phyloP scores from a whole-genome alignment of 108 stramenopile genomes.

The Skeletonema marinoi region DNA sequence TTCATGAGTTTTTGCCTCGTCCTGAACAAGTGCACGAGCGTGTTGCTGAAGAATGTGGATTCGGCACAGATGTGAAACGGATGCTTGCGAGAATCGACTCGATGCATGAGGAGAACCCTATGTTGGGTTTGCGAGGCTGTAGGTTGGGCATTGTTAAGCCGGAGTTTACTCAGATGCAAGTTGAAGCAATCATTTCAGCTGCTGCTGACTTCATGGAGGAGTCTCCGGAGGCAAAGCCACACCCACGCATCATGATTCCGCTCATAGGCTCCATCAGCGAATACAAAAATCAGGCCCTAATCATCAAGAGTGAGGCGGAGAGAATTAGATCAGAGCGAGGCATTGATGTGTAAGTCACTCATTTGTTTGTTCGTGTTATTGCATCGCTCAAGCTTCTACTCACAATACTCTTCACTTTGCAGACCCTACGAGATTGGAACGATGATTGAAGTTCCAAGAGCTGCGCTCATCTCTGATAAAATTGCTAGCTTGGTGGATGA shows the following conservation, averaged over 20 bases:
- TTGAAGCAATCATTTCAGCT: slow-evolving; percentile 71
- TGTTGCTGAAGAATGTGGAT: slow-evolving; percentile 62
- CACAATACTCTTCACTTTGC: background rate
- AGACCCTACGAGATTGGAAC: slow-evolving; percentile 80
- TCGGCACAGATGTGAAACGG: slow-evolving; percentile 44
- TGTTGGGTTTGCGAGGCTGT: slow-evolving; percentile 85
- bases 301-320: slow-evolving; percentile 62
- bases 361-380: background rate
- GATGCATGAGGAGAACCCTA: slow-evolving; percentile 83
- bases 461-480: slow-evolving; percentile 73
- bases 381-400: too few species aligned
- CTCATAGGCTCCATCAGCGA: slow-evolving; percentile 61
- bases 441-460: slow-evolving; percentile 91
- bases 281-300: slow-evolving; percentile 63
- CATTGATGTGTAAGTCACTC: slow-evolving; percentile 36
- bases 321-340: slow-evolving; percentile 51
- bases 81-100: slow-evolving; percentile 58
- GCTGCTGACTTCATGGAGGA: slow-evolving; percentile 64
- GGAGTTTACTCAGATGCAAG: slow-evolving; percentile 79
- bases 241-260: slow-evolving; percentile 75
- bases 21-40: slow-evolving; percentile 52
- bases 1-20: slow-evolving; percentile 86
- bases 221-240: slow-evolving; percentile 43
- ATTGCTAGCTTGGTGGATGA: slow-evolving; percentile 70
- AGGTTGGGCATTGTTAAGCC: slow-evolving; percentile 71